These are phyloP conservation scores for Raphidocelis subcapitata DNA, from an alignment of 139 green algal species.

Conservation along the genomic window DNA sequence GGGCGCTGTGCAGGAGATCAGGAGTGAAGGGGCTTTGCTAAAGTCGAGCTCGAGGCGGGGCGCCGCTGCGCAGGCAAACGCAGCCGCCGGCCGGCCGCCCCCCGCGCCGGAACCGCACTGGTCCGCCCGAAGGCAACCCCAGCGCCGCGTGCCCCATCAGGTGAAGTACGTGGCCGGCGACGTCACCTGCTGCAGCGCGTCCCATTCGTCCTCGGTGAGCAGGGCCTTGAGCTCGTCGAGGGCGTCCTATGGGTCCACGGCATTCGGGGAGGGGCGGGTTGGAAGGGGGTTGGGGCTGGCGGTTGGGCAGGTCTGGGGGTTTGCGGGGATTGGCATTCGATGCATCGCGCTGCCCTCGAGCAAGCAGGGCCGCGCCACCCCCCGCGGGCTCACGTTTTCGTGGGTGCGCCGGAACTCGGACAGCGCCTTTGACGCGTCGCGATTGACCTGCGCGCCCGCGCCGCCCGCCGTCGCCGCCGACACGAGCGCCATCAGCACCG, in stretches of 20 bases:
- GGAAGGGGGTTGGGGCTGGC: neutral
- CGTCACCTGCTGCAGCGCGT: constrained; percentile 70
- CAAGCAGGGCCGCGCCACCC: neutral
- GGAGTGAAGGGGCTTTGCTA: no score
- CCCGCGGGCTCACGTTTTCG: constrained; percentile 17
- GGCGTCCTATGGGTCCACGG: constrained; percentile 27
- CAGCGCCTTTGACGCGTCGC: constrained; percentile 49
- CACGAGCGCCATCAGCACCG: constrained; percentile 73
- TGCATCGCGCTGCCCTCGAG: neutral
- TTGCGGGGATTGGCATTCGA: neutral
- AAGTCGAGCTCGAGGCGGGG: no score
- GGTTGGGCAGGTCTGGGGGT: no score
- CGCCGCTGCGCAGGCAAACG: no score
- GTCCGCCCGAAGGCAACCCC: no score
- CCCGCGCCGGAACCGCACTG: no score
- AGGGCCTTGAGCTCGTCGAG: constrained; percentile 50
- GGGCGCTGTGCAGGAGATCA: no score
- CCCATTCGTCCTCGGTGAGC: constrained; percentile 73
- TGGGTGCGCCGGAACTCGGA: constrained; percentile 66
- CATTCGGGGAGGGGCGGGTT: neutral
- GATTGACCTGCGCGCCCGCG: neutral
- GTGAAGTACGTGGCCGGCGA: constrained; percentile 70
- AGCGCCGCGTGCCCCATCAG: no score
- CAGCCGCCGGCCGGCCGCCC: no score
- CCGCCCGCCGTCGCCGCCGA: constrained; percentile 23